Evolutionary conservation across 345 rosid species (phyloP).

Genomic region (Durio zibethinus): DNA sequence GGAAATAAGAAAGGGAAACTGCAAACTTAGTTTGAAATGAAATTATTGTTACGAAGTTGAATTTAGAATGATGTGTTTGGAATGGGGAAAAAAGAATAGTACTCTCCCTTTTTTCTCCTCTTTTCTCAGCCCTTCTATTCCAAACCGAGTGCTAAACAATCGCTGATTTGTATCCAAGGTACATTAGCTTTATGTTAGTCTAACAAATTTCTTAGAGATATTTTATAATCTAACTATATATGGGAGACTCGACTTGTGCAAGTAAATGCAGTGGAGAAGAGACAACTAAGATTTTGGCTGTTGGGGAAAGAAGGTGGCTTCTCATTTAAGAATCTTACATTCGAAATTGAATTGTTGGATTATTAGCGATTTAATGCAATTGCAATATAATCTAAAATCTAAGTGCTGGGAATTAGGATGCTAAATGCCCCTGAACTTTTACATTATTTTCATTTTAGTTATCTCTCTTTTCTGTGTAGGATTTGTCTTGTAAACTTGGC

Average conservation of each 20-base stretch:
- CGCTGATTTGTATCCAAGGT: background rate
- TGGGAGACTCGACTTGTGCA: too few species aligned
- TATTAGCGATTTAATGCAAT: background rate
- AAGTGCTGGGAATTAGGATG: background rate
- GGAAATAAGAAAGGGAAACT: background rate
- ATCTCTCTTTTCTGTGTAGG: background rate
- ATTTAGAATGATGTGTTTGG: background rate
- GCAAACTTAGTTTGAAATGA: background rate
- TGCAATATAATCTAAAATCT: too few species aligned
- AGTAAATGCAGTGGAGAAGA: too few species aligned
- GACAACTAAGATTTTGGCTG: too few species aligned
- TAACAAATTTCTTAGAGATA: too few species aligned
- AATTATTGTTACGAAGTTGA: background rate
- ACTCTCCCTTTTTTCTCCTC: too few species aligned
- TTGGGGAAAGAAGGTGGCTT: background rate
- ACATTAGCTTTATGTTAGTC: background rate
- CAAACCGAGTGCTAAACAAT: background rate
- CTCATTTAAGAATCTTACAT: background rate
- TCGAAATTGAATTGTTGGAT: background rate
- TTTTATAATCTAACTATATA: too few species aligned
- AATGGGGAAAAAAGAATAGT: too few species aligned
- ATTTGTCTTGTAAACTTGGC: background rate
- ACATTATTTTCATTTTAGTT: background rate
- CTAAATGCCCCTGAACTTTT: background rate
- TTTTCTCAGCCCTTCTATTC: background rate